Evolutionary conservation across 1,284 basidiomycete species (phyloP).

Genomic region (Puccinia triticina): DNA sequence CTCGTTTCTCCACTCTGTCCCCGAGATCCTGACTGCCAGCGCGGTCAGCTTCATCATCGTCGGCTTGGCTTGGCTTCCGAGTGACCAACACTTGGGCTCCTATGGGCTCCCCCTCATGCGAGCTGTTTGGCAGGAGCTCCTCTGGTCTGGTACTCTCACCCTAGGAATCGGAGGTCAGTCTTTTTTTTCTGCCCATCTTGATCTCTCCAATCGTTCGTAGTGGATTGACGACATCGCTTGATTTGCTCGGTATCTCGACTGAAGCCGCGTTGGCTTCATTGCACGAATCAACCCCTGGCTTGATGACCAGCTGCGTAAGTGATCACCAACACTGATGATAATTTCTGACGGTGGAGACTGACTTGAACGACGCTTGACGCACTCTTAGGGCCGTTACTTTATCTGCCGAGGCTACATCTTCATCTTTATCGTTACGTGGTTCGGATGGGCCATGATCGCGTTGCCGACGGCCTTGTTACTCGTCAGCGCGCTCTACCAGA

Average conservation of each 20-base stretch:
- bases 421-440: slow-evolving; percentile 34
- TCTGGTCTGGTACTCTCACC: slow-evolving; percentile 29
- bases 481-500: not conserved
- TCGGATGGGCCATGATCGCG: slow-evolving; percentile 23
- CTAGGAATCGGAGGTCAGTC: slow-evolving; percentile 15
- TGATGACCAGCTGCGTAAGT: slow-evolving; percentile 47
- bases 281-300: slow-evolving; percentile 44
- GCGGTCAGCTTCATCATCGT: slow-evolving; percentile 20
- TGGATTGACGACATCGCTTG: not conserved
- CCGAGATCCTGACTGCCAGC: slow-evolving; percentile 30
- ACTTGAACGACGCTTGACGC: not conserved
- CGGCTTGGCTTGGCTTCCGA: slow-evolving; percentile 42
- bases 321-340: not conserved
- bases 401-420: slow-evolving; percentile 50
- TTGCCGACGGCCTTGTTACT: slow-evolving; percentile 23
- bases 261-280: slow-evolving; percentile 28
- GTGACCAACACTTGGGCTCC: slow-evolving; percentile 19
- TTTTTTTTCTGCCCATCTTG: not conserved
- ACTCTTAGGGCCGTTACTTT: slow-evolving; percentile 28
- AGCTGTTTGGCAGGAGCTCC: slow-evolving; percentile 30
- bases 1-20: slow-evolving; percentile 22
- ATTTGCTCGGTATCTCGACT: not conserved
- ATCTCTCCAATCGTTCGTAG: too few species aligned
- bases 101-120: slow-evolving; percentile 27
- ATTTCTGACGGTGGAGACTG: not conserved